Evolutionary conservation across 1,284 basidiomycete genomes (phyloP).

Genomic region (Sporisorium exsertum): DNA sequence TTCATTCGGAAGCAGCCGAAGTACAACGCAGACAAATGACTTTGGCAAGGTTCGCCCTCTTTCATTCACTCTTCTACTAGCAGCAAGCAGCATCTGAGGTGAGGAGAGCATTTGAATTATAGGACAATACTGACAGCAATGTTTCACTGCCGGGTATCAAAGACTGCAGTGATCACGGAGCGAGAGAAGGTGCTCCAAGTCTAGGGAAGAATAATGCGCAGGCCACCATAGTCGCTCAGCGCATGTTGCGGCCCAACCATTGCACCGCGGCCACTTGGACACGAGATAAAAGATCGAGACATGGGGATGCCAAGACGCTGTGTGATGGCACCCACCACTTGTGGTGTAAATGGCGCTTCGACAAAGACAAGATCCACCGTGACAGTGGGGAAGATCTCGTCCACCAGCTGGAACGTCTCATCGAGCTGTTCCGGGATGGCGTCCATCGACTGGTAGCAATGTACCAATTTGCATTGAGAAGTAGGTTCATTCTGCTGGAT

Average conservation of each 20-base stretch:
- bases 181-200: neutral
- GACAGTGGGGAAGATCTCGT: conserved; percentile 58
- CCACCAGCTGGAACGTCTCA: conserved; percentile 63
- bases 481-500: conserved; percentile 77
- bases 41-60: too few species aligned
- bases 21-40: neutral
- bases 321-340: conserved; percentile 36
- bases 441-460: conserved; percentile 74
- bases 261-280: conserved; percentile 41
- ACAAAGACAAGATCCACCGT: conserved; percentile 59
- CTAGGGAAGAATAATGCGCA: conserved; percentile 48
- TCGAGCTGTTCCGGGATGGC: conserved; percentile 70
- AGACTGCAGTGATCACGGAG: neutral
- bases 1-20: conserved; percentile 1
- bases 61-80: neutral
- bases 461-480: conserved; percentile 76
- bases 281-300: conserved; percentile 50
- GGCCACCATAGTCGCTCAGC: conserved; percentile 41
- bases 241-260: conserved; percentile 28
- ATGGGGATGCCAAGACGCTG: conserved; percentile 34
- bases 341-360: conserved; percentile 52
- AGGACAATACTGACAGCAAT: neutral
- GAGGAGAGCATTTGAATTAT: neutral
- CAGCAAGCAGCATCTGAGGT: too few species aligned
- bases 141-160: conserved; percentile 7